Conservation (phyloP, 257 asterid genomes). For the Nicotiana noctiflora region DNA sequence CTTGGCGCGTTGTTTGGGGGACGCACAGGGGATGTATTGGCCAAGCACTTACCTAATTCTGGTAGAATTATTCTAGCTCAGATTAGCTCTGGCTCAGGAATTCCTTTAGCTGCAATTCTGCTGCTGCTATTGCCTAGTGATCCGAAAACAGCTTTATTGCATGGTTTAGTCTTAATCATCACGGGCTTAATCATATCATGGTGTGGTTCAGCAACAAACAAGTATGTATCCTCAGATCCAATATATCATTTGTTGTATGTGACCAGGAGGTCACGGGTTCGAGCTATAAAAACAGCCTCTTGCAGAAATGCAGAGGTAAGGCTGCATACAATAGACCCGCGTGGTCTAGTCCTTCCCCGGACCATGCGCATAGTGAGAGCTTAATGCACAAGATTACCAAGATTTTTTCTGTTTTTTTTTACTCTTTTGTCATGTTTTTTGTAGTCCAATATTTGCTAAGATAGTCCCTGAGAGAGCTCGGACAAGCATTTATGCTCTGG, state of each 20-base stretch:
- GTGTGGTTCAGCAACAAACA: constrained; percentile 90
- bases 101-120: constrained; percentile 76
- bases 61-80: constrained; percentile 78
- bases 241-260: background rate
- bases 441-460: constrained; percentile 18
- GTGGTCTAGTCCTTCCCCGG: too few species aligned
- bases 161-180: constrained; percentile 61
- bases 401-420: background rate
- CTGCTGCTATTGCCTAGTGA: constrained; percentile 65
- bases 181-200: constrained; percentile 69
- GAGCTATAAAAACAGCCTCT: too few species aligned
- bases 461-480: background rate
- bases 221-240: constrained; percentile 30
- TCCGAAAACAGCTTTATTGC: constrained; percentile 43
- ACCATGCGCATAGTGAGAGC: too few species aligned
- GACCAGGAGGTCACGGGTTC: too few species aligned
- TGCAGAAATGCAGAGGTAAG: too few species aligned
- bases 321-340: too few species aligned
- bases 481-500: constrained; percentile 7
- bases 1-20: constrained; percentile 85
- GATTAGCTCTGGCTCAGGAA: constrained; percentile 76
- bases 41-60: constrained; percentile 53
- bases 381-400: too few species aligned
- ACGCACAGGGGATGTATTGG: constrained; percentile 63
- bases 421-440: background rate